A percentile compares a stretch with the other conserved stretches of the same genome.
Evolutionary conservation across 345 rosid genomes (phyloP).

Genomic region (Geranium brycei): DNA sequence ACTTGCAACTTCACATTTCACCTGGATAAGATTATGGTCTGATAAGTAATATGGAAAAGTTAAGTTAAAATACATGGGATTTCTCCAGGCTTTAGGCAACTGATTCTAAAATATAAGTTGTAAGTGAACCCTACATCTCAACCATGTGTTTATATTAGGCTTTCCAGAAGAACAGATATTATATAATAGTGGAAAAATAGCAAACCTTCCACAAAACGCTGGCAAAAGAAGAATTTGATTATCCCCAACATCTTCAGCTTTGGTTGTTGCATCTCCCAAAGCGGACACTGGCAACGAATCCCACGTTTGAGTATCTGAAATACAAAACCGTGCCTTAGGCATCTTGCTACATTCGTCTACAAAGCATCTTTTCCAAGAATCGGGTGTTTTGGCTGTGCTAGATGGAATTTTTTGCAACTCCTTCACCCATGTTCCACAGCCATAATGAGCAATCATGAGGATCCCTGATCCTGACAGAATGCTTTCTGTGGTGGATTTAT

Average conservation of each 20-base stretch:
- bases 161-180: background rate
- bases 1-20: too few relatives aligned
- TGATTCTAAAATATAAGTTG: too few relatives aligned
- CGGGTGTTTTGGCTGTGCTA: slow-evolving; percentile 18
- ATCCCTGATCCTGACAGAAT: slow-evolving; percentile 27
- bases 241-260: slow-evolving; percentile 24
- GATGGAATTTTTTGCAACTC: slow-evolving; percentile 17
- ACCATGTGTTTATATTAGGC: too few relatives aligned
- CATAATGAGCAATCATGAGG: slow-evolving; percentile 59
- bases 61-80: too few relatives aligned
- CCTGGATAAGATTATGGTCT: too few relatives aligned
- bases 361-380: slow-evolving; percentile 56
- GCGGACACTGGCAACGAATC: slow-evolving; percentile 53
- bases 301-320: slow-evolving; percentile 70
- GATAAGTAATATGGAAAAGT: too few relatives aligned
- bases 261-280: slow-evolving; percentile 29
- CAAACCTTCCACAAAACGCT: slow-evolving; percentile 73
- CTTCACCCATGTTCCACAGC: slow-evolving; percentile 76
- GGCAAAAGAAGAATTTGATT: slow-evolving; percentile 47
- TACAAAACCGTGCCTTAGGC: slow-evolving; percentile 53
- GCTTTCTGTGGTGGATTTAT: slow-evolving; percentile 15
- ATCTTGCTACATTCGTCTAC: slow-evolving; percentile 42
- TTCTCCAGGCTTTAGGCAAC: too few relatives aligned
- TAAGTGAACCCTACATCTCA: too few relatives aligned
- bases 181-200: slow-evolving; percentile 2